phyloP scores from a whole-genome alignment of 1,284 basidiomycete genomes.

The Malassezia psittaci region DNA sequence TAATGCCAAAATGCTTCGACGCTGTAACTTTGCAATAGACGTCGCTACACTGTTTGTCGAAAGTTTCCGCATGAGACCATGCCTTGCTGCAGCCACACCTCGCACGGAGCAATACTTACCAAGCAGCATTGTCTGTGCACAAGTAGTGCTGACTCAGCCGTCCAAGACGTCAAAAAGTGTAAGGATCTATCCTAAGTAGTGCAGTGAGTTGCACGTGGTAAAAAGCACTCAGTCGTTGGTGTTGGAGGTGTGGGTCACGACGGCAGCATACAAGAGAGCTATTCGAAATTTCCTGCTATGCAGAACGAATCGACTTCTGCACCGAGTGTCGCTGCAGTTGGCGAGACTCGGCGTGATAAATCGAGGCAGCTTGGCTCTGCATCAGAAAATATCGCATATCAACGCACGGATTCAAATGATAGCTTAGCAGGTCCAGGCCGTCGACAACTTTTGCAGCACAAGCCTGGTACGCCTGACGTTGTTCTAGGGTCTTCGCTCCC shows the following conservation, averaged over 20 bases:
- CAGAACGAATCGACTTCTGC: no score
- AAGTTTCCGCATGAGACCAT: neutral
- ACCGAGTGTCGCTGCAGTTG: no score
- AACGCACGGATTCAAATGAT: neutral
- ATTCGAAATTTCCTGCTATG: no score
- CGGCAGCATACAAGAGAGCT: no score
- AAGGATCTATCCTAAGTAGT: no score
- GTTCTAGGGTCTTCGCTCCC: neutral
- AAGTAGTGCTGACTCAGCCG: neutral
- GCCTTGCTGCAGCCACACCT: neutral
- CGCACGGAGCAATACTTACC: neutral
- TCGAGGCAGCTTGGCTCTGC: neutral
- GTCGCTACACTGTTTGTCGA: neutral
- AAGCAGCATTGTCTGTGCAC: constrained; percentile 4
- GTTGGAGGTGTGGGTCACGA: no score
- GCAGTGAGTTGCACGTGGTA: no score
- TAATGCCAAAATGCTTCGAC: constrained; percentile 51
- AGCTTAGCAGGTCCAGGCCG: no score
- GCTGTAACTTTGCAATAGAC: neutral
- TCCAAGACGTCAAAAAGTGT: no score
- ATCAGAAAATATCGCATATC: neutral
- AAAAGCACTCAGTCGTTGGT: no score
- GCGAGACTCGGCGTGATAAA: no score
- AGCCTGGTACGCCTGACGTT: constrained; percentile 14
- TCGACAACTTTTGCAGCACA: neutral